These are phyloP conservation scores for Penicillium bialowiezense DNA, from an alignment of 495 filamentous ascomycete genomes.

Conservation along the genomic window DNA sequence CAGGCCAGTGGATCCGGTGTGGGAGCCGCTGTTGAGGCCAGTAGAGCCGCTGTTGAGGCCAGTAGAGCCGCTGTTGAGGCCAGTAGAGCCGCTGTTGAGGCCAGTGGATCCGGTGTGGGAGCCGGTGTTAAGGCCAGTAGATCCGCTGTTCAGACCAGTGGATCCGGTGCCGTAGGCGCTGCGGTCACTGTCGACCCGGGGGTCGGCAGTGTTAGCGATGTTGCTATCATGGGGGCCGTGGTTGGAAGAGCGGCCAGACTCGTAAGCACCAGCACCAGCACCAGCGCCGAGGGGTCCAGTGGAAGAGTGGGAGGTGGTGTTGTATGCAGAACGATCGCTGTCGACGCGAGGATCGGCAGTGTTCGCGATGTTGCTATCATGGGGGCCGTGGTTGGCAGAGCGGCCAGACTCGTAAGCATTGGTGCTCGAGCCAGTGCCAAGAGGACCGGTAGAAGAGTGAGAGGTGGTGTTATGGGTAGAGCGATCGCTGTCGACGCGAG, in stretches of 20 bases:
- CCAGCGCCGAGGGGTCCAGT: conserved; percentile 19
- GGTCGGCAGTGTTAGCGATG: no score
- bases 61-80: neutral
- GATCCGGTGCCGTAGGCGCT: conserved; percentile 42
- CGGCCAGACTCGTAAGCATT: conserved; percentile 5
- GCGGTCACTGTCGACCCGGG: conserved; percentile 11
- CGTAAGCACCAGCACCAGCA: neutral
- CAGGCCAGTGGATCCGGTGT: conserved; percentile 17
- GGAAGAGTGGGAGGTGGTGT: neutral
- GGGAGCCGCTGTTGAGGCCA: conserved; percentile 8
- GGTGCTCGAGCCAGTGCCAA: neutral
- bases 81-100: neutral
- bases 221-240: conserved; percentile 18
- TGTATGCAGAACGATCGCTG: conserved; percentile 5
- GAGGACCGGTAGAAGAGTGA: neutral
- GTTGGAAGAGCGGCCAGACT: neutral
- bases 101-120: neutral
- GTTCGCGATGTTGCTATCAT: conserved; percentile 36
- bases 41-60: neutral
- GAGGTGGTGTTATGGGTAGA: conserved; percentile 3
- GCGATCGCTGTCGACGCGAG: conserved; percentile 39
- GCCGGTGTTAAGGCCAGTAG: neutral
- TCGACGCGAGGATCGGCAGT: conserved; percentile 48
- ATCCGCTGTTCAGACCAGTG: conserved; percentile 33
- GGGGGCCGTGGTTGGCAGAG: conserved; percentile 15